Evolutionary conservation across 2,329 filamentous ascomycete species (phyloP).

Genomic region (Botrytis elliptica): DNA sequence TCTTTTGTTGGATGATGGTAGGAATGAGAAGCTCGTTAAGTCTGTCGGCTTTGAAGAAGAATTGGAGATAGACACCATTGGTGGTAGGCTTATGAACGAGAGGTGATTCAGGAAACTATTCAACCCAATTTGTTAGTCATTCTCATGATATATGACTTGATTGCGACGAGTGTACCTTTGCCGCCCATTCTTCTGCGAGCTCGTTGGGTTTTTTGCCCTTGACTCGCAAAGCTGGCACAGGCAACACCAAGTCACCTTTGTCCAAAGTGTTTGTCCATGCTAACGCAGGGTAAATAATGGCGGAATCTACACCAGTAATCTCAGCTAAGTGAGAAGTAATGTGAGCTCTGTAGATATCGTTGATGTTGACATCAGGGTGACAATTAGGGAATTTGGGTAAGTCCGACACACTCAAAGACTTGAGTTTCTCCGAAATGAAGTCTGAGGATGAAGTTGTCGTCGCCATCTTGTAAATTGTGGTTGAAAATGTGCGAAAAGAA

Average conservation of each 20-base stretch:
- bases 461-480: slow-evolving; percentile 31
- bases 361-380: slow-evolving; percentile 68
- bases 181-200: slow-evolving; percentile 60
- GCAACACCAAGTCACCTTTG: slow-evolving; percentile 78
- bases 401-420: slow-evolving; percentile 31
- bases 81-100: slow-evolving; percentile 68
- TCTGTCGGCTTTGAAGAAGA: slow-evolving; percentile 73
- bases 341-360: slow-evolving; percentile 78
- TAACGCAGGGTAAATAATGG: slow-evolving; percentile 71
- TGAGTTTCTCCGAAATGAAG: slow-evolving; percentile 33
- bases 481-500: slow-evolving; percentile 26
- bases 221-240: slow-evolving; percentile 75
- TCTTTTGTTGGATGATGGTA: slow-evolving; percentile 61
- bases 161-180: slow-evolving; percentile 48
- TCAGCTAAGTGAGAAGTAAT: slow-evolving; percentile 66
- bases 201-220: slow-evolving; percentile 67
- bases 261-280: slow-evolving; percentile 78
- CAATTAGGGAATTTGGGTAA: slow-evolving; percentile 51
- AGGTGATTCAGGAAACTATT: slow-evolving; percentile 67
- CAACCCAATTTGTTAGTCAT: slow-evolving; percentile 22
- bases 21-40: slow-evolving; percentile 67
- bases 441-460: slow-evolving; percentile 24
- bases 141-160: neutral
- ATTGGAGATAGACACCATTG: slow-evolving; percentile 70
- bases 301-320: slow-evolving; percentile 67